Evolutionary conservation across 116 monocot species (phyloP).

Genomic region (Iris pallida): DNA sequence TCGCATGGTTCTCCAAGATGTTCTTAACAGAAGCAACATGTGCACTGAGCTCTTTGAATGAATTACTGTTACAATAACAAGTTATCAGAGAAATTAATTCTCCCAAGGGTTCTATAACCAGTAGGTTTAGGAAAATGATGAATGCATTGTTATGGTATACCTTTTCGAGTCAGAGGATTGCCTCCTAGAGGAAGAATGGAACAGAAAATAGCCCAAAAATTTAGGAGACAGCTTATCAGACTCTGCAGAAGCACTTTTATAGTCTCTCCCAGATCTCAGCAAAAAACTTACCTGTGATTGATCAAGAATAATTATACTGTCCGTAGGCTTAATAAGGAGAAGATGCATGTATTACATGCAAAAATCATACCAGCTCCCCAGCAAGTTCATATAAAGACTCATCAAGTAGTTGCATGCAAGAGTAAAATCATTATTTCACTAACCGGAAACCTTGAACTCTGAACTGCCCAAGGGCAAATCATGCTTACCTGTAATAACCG

Average conservation of each 20-base stretch:
- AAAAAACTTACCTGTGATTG: constrained; percentile 85
- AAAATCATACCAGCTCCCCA: constrained; percentile 88
- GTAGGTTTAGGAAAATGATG: no score
- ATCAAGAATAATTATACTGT: constrained; percentile 8
- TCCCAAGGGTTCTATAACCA: background rate
- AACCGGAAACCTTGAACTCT: no score
- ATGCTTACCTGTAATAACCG: constrained; percentile 85
- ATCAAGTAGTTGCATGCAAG: constrained; percentile 90
- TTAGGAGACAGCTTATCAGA: constrained; percentile 80
- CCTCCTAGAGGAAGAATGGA: constrained; percentile 56
- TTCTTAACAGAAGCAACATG: constrained; percentile 96
- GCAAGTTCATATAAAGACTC: constrained; percentile 99
- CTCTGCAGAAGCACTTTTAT: constrained; percentile 68
- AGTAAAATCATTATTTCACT: background rate
- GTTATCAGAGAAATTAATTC: background rate
- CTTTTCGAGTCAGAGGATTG: constrained; percentile 87
- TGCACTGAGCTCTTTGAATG: constrained; percentile 86
- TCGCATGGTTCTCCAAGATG: constrained; percentile 93
- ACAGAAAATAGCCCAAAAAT: constrained; percentile 88
- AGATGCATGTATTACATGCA: constrained; percentile 11
- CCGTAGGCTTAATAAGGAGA: constrained; percentile 4
- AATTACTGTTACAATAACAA: constrained; percentile 43
- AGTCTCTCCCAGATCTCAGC: constrained; percentile 94
- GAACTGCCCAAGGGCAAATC: background rate
- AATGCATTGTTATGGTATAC: constrained; percentile 14